These are phyloP conservation scores for Lophiostoma macrostomum DNA, from an alignment of 495 filamentous ascomycete species.

Conservation along the genomic window DNA sequence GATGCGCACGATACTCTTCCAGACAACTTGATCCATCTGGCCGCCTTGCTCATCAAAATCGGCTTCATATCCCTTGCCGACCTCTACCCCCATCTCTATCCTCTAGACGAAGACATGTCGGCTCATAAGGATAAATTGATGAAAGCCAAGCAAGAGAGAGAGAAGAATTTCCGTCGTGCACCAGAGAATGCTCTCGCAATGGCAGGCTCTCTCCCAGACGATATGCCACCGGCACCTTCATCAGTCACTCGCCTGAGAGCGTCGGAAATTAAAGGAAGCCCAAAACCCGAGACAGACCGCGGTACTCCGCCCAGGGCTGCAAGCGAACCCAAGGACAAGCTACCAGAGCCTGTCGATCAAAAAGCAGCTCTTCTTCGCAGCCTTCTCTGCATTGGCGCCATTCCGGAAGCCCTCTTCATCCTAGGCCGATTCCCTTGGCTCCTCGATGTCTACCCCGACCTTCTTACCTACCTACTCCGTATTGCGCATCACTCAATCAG, in stretches of 20 bases:
- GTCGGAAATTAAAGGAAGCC: constrained; percentile 18
- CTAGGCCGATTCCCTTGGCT: constrained; percentile 91
- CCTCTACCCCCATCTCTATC: constrained; percentile 89
- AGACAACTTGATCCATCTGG: constrained; percentile 85
- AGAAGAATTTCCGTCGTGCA: constrained; percentile 59
- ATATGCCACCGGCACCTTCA: constrained; percentile 56
- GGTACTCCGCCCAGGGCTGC: constrained; percentile 41
- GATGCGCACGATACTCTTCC: constrained; percentile 69
- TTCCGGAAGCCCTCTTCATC: constrained; percentile 91
- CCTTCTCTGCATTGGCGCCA: constrained; percentile 82
- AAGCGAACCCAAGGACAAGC: constrained; percentile 56
- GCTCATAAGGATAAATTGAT: constrained; percentile 60
- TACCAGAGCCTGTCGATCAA: constrained; percentile 83
- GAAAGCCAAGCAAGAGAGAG: constrained; percentile 77
- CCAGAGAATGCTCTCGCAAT: constrained; percentile 84
- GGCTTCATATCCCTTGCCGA: constrained; percentile 95
- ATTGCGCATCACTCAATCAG: constrained; percentile 76
- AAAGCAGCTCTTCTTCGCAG: constrained; percentile 81
- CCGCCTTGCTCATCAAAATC: constrained; percentile 90
- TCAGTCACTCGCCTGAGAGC: constrained; percentile 30
- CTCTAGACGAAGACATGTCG: constrained; percentile 78
- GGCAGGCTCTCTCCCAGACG: constrained; percentile 84
- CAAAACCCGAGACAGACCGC: constrained; percentile 49
- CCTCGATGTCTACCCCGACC: constrained; percentile 74
- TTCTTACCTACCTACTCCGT: constrained; percentile 74